Evolutionary conservation across 139 green algal genomes (phyloP).

Genomic region (Closterium sp.): DNA sequence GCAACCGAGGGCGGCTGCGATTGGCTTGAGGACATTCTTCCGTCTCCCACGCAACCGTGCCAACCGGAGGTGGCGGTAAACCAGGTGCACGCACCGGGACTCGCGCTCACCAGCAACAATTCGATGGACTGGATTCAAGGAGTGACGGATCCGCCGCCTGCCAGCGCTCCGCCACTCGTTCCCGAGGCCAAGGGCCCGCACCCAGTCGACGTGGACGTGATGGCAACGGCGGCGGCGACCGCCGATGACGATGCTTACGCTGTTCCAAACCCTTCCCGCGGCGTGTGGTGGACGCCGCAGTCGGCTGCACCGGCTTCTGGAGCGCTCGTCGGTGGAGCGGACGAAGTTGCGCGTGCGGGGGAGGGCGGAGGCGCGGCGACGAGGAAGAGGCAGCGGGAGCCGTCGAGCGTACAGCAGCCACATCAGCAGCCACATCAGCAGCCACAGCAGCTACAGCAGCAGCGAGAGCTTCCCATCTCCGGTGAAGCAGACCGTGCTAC

Average conservation of each 20-base stretch:
- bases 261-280: background rate
- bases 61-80: no score
- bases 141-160: background rate
- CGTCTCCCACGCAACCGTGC: background rate
- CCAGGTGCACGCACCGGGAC: no score
- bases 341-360: background rate
- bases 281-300: background rate
- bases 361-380: background rate
- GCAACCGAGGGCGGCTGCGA: background rate
- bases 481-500: background rate
- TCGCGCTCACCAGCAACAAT: background rate
- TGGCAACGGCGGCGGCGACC: no score
- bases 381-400: background rate
- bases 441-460: background rate
- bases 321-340: background rate
- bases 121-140: background rate
- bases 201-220: no score
- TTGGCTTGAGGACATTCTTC: background rate
- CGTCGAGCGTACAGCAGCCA: background rate
- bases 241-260: background rate
- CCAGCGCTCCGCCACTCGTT: background rate
- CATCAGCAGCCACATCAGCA: background rate
- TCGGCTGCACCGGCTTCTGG: background rate
- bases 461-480: background rate
- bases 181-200: no score